Conservation (phyloP, 2,329 filamentous ascomycete genomes). For the Biscogniauxia marginata region DNA sequence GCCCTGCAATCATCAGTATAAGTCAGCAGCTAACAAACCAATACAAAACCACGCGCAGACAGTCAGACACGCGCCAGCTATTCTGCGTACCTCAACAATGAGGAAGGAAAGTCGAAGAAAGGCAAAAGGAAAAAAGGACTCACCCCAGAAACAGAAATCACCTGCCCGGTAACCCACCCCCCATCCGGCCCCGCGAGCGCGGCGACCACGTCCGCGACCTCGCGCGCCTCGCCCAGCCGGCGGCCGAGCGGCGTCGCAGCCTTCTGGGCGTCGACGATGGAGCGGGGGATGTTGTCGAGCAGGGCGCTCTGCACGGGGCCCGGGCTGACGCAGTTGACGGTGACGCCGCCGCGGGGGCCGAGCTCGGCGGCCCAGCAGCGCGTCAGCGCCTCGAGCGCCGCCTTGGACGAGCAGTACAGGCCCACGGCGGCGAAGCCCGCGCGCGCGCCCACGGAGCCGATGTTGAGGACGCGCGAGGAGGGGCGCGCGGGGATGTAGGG, state of each 20-base stretch:
- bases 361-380: constrained; percentile 59
- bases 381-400: constrained; percentile 59
- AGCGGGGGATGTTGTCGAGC: constrained; percentile 50
- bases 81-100: too few species aligned
- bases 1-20: too few species aligned
- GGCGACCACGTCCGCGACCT: constrained; percentile 55
- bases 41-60: too few species aligned
- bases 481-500: constrained; percentile 49
- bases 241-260: constrained; percentile 50
- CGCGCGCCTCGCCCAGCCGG: constrained; percentile 49
- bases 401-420: constrained; percentile 57
- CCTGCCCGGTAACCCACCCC: constrained; percentile 54
- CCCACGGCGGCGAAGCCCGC: constrained; percentile 43
- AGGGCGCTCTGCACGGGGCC: constrained; percentile 60
- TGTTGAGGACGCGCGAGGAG: constrained; percentile 55
- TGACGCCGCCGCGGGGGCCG: constrained; percentile 50
- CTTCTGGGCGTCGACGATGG: constrained; percentile 49
- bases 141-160: constrained; percentile 53
- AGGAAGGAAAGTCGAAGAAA: neutral
- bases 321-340: constrained; percentile 60
- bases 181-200: constrained; percentile 51
- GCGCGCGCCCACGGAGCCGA: constrained; percentile 53
- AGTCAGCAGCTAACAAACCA: too few species aligned
- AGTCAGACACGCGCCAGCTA: too few species aligned
- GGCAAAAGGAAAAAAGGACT: constrained; percentile 5